phyloP scores from a whole-genome alignment of 2,329 filamentous ascomycete genomes.

The Verticillium nonalfalfae region DNA sequence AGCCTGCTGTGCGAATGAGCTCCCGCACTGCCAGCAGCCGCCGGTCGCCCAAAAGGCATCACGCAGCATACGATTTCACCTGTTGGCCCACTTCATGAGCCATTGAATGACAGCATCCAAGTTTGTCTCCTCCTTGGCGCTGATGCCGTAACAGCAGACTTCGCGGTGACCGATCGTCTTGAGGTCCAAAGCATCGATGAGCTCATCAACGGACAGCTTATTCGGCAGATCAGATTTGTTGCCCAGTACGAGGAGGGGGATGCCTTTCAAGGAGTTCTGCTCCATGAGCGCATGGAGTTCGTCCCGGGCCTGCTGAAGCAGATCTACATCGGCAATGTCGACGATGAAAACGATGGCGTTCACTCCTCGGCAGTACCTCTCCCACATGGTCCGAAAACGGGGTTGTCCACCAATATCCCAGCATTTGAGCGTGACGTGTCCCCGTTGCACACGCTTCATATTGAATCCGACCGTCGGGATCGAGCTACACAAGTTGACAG shows the following conservation, averaged over 20 bases:
- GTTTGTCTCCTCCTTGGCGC: conserved; percentile 97
- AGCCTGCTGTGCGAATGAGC: background rate
- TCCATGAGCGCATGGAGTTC: conserved; percentile 86
- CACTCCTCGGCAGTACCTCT: conserved; percentile 94
- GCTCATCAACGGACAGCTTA: conserved; percentile 86
- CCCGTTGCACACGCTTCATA: conserved; percentile 96
- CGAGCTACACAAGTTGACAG: conserved; percentile 56
- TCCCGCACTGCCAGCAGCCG: background rate
- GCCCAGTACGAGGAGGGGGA: conserved; percentile 86
- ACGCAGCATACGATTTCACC: conserved; percentile 35
- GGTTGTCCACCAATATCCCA: conserved; percentile 98
- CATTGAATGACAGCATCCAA: conserved; percentile 94
- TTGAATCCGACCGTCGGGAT: conserved; percentile 99
- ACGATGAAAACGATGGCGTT: conserved; percentile 99
- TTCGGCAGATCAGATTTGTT: conserved; percentile 96
- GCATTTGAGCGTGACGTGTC: conserved; percentile 97
- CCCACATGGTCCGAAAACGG: conserved; percentile 98
- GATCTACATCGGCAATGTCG: conserved; percentile 80
- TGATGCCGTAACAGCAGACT: conserved; percentile 98
- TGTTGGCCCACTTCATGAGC: conserved; percentile 83
- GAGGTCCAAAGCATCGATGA: conserved; percentile 88
- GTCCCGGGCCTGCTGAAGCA: conserved; percentile 79
- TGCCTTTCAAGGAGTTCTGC: conserved; percentile 78
- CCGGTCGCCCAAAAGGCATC: background rate
- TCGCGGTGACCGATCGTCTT: conserved; percentile 86